Evolutionary conservation across 495 filamentous ascomycete genomes (phyloP).

Genomic region (Daldinia vernicosa): DNA sequence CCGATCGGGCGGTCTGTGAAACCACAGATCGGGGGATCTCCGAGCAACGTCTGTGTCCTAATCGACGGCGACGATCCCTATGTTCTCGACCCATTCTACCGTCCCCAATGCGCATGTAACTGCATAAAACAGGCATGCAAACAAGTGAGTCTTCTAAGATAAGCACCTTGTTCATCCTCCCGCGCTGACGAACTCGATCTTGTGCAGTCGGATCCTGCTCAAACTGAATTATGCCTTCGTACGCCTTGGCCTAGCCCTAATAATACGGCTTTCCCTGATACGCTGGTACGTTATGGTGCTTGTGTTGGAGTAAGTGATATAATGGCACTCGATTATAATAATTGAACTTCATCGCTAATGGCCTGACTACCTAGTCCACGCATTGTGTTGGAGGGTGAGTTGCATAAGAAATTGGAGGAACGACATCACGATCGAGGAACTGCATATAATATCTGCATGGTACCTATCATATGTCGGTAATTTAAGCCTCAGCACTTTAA

Average conservation of each 20-base stretch:
- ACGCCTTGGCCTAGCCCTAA: constrained; percentile 19
- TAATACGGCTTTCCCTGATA: constrained; percentile 23
- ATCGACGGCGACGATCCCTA: constrained; percentile 31
- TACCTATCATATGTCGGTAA: neutral
- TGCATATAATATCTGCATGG: neutral
- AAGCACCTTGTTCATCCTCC: neutral
- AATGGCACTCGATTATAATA: neutral
- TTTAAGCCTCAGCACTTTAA: neutral
- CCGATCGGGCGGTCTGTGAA: neutral
- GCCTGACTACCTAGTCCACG: constrained; percentile 5
- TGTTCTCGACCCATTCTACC: constrained; percentile 31
- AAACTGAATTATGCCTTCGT: constrained; percentile 33
- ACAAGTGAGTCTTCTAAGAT: constrained; percentile 18
- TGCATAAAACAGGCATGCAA: constrained; percentile 30
- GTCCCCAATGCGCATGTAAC: constrained; percentile 30
- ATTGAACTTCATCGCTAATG: constrained; percentile 1
- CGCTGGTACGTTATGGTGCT: constrained; percentile 15
- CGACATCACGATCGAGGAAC: neutral
- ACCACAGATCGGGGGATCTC: neutral
- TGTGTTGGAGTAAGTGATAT: constrained; percentile 30
- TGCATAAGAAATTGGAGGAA: neutral
- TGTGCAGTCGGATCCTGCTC: constrained; percentile 27
- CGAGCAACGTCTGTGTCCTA: constrained; percentile 22
- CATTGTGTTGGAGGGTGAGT: constrained; percentile 22
- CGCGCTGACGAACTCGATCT: neutral